phyloP scores from a whole-genome alignment of 768 basidiomycete species.

The Suillus weaverae region DNA sequence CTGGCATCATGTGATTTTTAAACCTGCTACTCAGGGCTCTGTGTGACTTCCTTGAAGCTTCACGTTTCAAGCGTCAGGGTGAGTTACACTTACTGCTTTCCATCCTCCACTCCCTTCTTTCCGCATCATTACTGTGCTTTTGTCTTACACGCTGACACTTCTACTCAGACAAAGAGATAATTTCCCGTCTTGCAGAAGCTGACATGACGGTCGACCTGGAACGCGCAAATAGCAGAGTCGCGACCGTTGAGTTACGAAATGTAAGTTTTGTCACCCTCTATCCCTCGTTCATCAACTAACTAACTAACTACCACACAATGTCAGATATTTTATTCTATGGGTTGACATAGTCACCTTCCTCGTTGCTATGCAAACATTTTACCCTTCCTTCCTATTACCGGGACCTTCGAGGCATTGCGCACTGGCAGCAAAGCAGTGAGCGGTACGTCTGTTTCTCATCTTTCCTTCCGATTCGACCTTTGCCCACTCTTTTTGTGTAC shows the following conservation, averaged over 20 bases:
- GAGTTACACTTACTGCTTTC: slow-evolving; percentile 10
- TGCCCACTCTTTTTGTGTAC: neutral
- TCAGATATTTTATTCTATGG: neutral
- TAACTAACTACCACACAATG: neutral
- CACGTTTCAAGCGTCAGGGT: slow-evolving; percentile 95
- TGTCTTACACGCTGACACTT: neutral
- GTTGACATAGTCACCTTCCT: neutral
- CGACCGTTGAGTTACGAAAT: slow-evolving; percentile 90
- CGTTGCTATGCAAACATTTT: neutral
- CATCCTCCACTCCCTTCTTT: neutral
- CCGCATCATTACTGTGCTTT: neutral
- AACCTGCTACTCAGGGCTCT: no score
- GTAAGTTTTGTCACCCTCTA: slow-evolving; percentile 40
- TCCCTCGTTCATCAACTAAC: neutral
- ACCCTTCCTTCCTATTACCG: neutral
- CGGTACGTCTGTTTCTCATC: slow-evolving; percentile 46
- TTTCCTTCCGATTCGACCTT: neutral
- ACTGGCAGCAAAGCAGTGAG: slow-evolving; percentile 70
- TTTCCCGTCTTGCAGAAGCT: slow-evolving; percentile 86
- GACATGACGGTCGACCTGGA: slow-evolving; percentile 96
- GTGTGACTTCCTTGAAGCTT: no score
- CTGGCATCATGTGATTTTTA: no score
- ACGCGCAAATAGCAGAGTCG: slow-evolving; percentile 91
- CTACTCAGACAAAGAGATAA: slow-evolving; percentile 80
- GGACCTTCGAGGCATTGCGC: slow-evolving; percentile 72